These are phyloP conservation scores for Trichoderma koningii DNA, from an alignment of 2,329 filamentous ascomycete species.

Conservation along the genomic window DNA sequence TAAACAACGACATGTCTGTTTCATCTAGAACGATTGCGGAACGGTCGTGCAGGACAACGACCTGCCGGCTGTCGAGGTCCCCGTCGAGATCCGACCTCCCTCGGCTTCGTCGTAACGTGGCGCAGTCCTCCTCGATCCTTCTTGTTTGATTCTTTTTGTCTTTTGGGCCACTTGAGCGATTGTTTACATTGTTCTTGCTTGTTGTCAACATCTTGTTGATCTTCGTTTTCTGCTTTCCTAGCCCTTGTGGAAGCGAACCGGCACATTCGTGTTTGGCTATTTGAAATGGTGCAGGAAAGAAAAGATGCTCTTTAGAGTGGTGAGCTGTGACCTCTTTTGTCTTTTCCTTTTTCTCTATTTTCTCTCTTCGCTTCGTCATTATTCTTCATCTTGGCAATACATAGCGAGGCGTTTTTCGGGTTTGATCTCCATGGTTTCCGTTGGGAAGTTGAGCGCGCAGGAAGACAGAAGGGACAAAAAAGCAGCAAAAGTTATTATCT, in stretches of 20 bases:
- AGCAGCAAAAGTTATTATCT: background rate
- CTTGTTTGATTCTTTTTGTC: background rate
- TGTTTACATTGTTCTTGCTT: background rate
- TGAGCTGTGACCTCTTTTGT: background rate
- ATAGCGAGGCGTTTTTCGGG: conserved; percentile 41
- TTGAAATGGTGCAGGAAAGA: no score
- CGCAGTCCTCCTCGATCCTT: background rate
- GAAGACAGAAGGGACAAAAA: background rate
- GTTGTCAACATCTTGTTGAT: background rate
- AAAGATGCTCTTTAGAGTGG: background rate
- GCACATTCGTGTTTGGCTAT: background rate
- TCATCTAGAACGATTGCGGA: conserved; percentile 29
- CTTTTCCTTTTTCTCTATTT: background rate
- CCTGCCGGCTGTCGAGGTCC: conserved; percentile 31
- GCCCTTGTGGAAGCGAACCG: background rate
- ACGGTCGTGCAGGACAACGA: conserved; percentile 19
- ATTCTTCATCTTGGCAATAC: conserved; percentile 36
- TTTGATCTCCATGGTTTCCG: background rate
- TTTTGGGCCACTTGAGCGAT: no score
- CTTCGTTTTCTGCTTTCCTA: background rate
- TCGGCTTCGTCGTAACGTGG: conserved; percentile 5
- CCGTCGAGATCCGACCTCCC: conserved; percentile 36
- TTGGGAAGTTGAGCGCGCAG: background rate
- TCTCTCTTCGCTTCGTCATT: background rate
- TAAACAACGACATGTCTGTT: conserved; percentile 32